phyloP scores from a whole-genome alignment of 805 yeast genomes.

The Candida boleticola region DNA sequence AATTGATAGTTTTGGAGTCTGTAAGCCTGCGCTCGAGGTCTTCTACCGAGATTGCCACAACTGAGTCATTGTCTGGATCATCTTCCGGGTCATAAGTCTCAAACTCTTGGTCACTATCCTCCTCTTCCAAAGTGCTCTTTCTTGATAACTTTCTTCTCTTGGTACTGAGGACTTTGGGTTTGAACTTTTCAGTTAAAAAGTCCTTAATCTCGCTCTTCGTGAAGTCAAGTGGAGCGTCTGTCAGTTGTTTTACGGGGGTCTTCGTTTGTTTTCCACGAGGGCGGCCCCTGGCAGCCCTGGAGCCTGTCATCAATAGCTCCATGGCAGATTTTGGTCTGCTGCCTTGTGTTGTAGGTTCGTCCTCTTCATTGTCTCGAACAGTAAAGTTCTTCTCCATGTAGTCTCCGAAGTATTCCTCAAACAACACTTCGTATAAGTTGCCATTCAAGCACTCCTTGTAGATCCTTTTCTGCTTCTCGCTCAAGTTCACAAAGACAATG shows the following conservation, averaged over 20 bases:
- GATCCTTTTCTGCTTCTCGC: conserved; percentile 60
- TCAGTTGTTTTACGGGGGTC: not conserved
- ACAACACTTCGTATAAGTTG: conserved; percentile 42
- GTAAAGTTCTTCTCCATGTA: conserved; percentile 33
- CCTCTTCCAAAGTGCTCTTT: conserved; percentile 14
- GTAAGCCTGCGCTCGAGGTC: not conserved
- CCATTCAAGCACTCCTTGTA: conserved; percentile 53
- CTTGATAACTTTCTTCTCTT: conserved; percentile 11
- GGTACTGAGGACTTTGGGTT: conserved; percentile 13
- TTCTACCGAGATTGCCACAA: not conserved
- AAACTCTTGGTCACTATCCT: conserved; percentile 31
- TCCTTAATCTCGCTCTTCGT: not conserved
- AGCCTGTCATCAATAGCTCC: not conserved
- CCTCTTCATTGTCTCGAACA: not conserved
- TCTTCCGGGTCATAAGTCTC: conserved; percentile 6
- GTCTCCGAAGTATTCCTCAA: conserved; percentile 50
- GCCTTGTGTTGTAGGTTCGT: not conserved
- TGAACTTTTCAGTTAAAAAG: conserved; percentile 4
- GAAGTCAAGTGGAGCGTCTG: not conserved
- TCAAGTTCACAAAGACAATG: conserved; percentile 68
- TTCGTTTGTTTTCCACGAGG: too few relatives aligned
- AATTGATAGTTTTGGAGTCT: not conserved
- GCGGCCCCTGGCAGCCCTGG: not conserved
- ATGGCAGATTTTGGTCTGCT: not conserved
- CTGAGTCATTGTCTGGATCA: not conserved